Evolutionary conservation across 345 rosid species (phyloP), one percentile per base, ranked within the genome.

Genomic region (Acer negundo): DNA sequence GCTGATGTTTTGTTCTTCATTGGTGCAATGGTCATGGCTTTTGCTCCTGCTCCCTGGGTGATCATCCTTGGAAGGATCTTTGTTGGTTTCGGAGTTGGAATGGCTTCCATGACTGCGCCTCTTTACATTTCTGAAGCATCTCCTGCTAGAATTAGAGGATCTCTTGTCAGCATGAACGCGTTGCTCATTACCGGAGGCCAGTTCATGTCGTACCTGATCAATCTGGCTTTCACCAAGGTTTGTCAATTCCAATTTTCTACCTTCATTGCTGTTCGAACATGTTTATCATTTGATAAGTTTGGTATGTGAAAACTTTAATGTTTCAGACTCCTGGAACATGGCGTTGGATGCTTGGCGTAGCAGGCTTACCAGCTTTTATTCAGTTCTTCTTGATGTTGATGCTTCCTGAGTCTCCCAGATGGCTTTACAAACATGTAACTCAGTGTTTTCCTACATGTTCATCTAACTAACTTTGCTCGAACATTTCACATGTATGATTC

Each of bases 291-390:
- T n/a, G 66, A 35, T 35, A 19, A 22, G 9, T n/a, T 11, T n/a
- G 0, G 2, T 4, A 7, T 59, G 63, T 22, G 13, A 2, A 15
- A 70, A 73, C 0, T 26, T 15, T 10, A 12, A 28, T 72, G 68
- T 56, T 70, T 70, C 81, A 93, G 95, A 85, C 80, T 44, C 85
- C 80, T 1, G 92, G 98, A 47, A 92, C 98, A 0, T 96, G 99
- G 98, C 88, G 95, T 16, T 94, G 99, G 97, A 94, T 96, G 99
- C 92, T 94, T 38, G 99, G 99, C 2, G 74, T 94, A 1, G 95
- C 95, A 0, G 95, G 87, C 16, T 10, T 85, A 2, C 98, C 98
- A 0, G 92, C 97, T 0, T 1, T 87, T 0, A 68, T 92, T 84
- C 99, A 96, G 77, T 84, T 96, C 55, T 1, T 86, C 20, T 74